These are phyloP conservation scores for Sarcodon sp. DNA, from an alignment of 768 basidiomycete genomes.

Conservation along the genomic window DNA sequence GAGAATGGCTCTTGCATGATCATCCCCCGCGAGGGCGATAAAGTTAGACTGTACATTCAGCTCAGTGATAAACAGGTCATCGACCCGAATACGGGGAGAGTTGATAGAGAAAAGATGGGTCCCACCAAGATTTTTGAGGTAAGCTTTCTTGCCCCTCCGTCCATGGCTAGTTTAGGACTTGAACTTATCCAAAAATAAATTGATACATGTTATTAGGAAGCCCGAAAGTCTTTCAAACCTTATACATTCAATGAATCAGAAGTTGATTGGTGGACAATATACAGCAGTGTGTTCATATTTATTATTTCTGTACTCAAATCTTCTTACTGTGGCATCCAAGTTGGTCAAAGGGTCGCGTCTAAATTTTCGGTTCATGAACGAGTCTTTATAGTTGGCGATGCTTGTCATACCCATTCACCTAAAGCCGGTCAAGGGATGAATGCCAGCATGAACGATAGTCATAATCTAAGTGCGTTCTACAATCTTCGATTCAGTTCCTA, in stretches of 20 bases:
- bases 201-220: conserved; percentile 16
- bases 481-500: neutral
- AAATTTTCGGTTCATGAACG: conserved; percentile 33
- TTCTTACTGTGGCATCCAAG: conserved; percentile 12
- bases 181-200: no score
- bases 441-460: conserved; percentile 39
- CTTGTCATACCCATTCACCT: conserved; percentile 33
- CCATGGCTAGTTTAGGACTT: neutral
- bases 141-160: neutral
- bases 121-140: conserved; percentile 27
- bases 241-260: conserved; percentile 19
- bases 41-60: conserved; percentile 39
- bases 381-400: conserved; percentile 45
- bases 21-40: conserved; percentile 36
- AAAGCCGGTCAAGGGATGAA: conserved; percentile 41
- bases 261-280: conserved; percentile 37
- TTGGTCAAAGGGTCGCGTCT: conserved; percentile 43
- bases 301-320: neutral
- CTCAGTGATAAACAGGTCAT: conserved; percentile 24
- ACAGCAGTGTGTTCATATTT: conserved; percentile 24
- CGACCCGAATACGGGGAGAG: conserved; percentile 23
- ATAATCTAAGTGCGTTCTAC: conserved; percentile 26
- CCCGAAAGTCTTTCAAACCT: conserved; percentile 25
- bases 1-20: conserved; percentile 35
- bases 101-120: conserved; percentile 25